Evolutionary conservation across 139 green algal species (phyloP).

Genomic region (Desmodesmus armatus): DNA sequence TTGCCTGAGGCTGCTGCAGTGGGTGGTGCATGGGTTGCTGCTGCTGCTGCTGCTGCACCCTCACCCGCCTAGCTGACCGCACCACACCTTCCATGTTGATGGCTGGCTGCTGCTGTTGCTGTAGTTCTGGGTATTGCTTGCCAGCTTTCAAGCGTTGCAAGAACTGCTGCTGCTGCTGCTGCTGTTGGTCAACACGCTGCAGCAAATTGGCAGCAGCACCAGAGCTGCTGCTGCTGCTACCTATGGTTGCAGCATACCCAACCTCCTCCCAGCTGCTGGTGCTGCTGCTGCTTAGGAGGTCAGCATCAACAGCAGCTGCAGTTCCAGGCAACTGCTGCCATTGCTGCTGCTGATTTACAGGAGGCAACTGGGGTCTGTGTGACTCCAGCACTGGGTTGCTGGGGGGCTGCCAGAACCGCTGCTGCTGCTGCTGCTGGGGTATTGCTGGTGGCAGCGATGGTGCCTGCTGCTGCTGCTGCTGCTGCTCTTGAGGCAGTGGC

Average conservation of each 20-base stretch:
- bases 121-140: neutral
- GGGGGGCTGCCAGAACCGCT: neutral
- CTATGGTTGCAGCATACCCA: neutral
- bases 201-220: slow-evolving; percentile 3
- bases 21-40: neutral
- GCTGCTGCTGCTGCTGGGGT: slow-evolving; percentile 12
- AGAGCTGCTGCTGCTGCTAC: slow-evolving; percentile 16
- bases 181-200: neutral
- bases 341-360: neutral
- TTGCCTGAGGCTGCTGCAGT: neutral
- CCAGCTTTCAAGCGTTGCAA: neutral
- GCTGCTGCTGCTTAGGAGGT: neutral
- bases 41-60: neutral
- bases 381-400: neutral
- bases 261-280: neutral
- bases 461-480: neutral
- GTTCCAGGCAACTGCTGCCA: neutral
- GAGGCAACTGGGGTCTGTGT: neutral
- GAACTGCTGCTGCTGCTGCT: neutral
- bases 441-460: too few relatives aligned
- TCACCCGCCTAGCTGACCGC: neutral
- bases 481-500: too few relatives aligned
- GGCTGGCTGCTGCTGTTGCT: slow-evolving; percentile 13
- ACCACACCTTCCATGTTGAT: neutral
- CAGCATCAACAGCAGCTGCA: neutral